Base-by-base conservation (phyloP, 768 basidiomycete species). In the Sutorius australiensis region DNA sequence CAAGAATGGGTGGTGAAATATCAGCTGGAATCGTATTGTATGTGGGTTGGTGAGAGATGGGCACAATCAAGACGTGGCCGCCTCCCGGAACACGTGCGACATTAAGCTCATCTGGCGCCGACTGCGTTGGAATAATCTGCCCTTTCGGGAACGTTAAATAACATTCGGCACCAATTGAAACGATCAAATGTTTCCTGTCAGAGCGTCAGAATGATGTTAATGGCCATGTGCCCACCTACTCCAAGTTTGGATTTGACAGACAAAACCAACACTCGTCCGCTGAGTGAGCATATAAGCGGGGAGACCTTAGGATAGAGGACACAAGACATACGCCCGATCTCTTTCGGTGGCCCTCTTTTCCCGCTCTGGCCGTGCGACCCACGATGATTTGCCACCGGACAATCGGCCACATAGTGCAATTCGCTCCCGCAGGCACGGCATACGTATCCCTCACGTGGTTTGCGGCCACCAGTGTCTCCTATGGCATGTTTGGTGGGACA, bases 251-350 rank as follows among this genome's bases (percentile, higher is more conserved):
- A 66, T 98, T 98, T 38, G 92, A 95, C 48, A 99, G 71, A 68
- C 97, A 99, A 74, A 99, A 98, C 95, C 95, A 98, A 70, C 95
- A 98, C 68, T 94, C 90, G 51, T 89, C 89, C 59, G 92, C 91
- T 92, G 64, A 43, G 58, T 27, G 53, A 51, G 30, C 43, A 28
- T 9, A 37, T 64, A 8, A 59, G 53, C 31, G 28, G 17, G 6
- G 37, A 37, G 12, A 34, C 16, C 36, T 13, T 39, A 13, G 12
- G 3, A 5, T 59, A n/a, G 14, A 39, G 7, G 30, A 47, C 31
- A 46, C n/a, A n/a, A 8, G n/a, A 75, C 87, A 61, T 63, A 92
- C 91, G 88, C 53, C 77, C 81, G 50, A 95, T 91, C 66, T 93
- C 92, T 71, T 83, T 94, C 38, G 75, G 80, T 30, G 80, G 86